Evolutionary conservation across 345 rosid genomes (phyloP).

Genomic region (Murraya koenigii): DNA sequence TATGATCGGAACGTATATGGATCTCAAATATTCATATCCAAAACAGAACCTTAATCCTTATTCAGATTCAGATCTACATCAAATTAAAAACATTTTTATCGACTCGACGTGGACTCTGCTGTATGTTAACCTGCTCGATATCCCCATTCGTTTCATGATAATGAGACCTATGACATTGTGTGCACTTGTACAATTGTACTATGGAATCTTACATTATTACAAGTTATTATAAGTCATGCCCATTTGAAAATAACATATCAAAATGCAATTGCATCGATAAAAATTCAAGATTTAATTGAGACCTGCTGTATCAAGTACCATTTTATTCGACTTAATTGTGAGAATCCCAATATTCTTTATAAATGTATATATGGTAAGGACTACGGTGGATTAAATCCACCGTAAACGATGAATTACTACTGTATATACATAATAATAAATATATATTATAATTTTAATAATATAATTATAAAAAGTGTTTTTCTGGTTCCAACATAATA

Average conservation of each 20-base stretch:
- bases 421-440: too few relatives aligned
- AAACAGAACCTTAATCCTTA: background rate
- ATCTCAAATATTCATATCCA: conserved; percentile 9
- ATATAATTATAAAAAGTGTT: too few relatives aligned
- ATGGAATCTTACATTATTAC: background rate
- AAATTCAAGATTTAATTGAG: conserved; percentile 1
- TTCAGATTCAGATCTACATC: conserved; percentile 25
- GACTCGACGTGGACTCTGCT: background rate
- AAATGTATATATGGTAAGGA: too few relatives aligned
- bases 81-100: background rate
- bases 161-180: conserved; percentile 14
- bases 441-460: too few relatives aligned
- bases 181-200: conserved; percentile 4
- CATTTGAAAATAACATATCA: background rate
- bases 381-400: too few relatives aligned
- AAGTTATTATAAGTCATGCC: background rate
- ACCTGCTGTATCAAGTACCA: conserved; percentile 16
- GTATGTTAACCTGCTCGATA: background rate
- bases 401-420: too few relatives aligned
- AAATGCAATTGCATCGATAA: background rate
- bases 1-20: background rate
- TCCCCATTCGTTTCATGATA: background rate
- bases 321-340: background rate
- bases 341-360: too few relatives aligned
- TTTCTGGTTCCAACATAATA: too few relatives aligned